Conservation (phyloP, 257 asterid species). For the Gentiana dahurica region DNA sequence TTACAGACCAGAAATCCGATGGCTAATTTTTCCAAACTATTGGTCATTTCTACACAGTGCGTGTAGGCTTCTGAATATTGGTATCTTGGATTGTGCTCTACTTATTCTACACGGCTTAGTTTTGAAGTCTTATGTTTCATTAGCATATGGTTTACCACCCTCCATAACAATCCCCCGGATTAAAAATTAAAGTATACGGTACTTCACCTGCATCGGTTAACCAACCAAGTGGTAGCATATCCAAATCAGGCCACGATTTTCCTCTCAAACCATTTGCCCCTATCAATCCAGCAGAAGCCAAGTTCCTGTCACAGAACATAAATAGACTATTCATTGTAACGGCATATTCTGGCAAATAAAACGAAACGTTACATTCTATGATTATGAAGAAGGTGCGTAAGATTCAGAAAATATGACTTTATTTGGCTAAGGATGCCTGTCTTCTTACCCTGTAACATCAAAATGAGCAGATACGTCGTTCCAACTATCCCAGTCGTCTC, state of each 20-base stretch:
- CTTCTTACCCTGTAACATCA: slow-evolving; percentile 53
- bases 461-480: slow-evolving; percentile 67
- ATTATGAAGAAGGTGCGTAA: too few species aligned
- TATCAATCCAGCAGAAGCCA: slow-evolving; percentile 61
- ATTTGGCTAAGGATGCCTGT: neutral
- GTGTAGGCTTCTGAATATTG: too few species aligned
- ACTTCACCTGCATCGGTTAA: slow-evolving; percentile 59
- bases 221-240: slow-evolving; percentile 97
- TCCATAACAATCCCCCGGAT: too few species aligned
- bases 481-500: slow-evolving; percentile 99
- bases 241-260: slow-evolving; percentile 97
- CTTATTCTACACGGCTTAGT: too few species aligned
- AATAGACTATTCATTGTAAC: too few species aligned
- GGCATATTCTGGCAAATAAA: neutral
- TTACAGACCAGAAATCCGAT: too few species aligned
- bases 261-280: slow-evolving; percentile 78
- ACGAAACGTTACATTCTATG: neutral
- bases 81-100: too few species aligned
- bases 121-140: neutral
- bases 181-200: neutral
- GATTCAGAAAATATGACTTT: neutral
- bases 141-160: neutral
- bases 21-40: too few species aligned
- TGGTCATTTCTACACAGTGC: too few species aligned
- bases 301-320: slow-evolving; percentile 33